Evolutionary conservation across 225 moss, liverwort and hornwort genomes (phyloP).

Genomic region (Sphagnum tenellum): DNA sequence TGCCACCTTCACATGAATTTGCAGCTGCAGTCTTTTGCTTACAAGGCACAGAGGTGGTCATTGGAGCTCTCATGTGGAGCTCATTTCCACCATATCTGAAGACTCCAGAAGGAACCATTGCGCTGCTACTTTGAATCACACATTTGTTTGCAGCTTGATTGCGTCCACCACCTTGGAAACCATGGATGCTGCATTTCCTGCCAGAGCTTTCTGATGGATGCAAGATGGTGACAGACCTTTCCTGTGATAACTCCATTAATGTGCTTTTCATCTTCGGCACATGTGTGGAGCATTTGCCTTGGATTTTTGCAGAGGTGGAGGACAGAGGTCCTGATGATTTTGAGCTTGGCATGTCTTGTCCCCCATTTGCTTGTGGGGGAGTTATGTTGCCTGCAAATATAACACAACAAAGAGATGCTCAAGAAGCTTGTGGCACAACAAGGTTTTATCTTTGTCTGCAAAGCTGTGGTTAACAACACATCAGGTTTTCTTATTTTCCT

Average conservation of each 20-base stretch:
- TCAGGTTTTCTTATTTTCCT: too few relatives aligned
- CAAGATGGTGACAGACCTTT: constrained; percentile 1
- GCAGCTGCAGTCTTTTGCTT: constrained; percentile 10
- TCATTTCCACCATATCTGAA: too few relatives aligned
- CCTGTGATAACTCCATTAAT: constrained; percentile 2
- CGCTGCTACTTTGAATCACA: too few relatives aligned
- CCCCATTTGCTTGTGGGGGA: constrained; percentile 8
- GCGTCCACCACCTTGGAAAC: not conserved
- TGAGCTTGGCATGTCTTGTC: constrained; percentile 11
- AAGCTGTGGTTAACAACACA: too few relatives aligned
- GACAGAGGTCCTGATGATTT: constrained; percentile 8
- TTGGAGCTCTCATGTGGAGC: too few relatives aligned
- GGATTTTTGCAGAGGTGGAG: not conserved
- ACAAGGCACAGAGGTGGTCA: not conserved
- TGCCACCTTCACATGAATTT: not conserved
- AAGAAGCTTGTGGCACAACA: too few relatives aligned
- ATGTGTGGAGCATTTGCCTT: not conserved
- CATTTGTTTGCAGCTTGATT: not conserved
- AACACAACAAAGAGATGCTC: too few relatives aligned
- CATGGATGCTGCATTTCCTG: constrained; percentile 1
- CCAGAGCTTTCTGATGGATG: constrained; percentile 3
- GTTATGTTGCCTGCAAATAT: constrained; percentile 8
- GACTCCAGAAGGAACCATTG: too few relatives aligned
- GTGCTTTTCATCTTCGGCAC: constrained; percentile 8
- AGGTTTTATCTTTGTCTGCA: too few relatives aligned